phyloP scores from a whole-genome alignment of 2,329 filamentous ascomycete species.

The Xylaria sp. region DNA sequence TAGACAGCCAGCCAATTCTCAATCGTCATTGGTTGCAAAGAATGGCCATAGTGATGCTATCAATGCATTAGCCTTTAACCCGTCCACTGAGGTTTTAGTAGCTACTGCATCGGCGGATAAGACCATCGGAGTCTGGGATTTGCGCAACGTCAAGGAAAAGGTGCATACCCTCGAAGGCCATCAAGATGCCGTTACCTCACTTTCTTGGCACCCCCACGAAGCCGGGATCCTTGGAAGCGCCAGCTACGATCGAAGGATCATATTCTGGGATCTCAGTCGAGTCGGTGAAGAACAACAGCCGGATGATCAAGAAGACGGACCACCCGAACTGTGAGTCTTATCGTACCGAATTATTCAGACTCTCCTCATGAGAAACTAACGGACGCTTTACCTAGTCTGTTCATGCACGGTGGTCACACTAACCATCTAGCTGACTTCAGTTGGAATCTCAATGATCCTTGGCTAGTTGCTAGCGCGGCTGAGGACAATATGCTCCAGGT shows the following conservation, averaged over 20 bases:
- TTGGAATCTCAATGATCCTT: conserved; percentile 97
- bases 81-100: conserved; percentile 86
- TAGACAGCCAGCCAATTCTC: conserved; percentile 73
- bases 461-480: conserved; percentile 94
- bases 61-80: conserved; percentile 96
- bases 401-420: conserved; percentile 99
- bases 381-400: conserved; percentile 71
- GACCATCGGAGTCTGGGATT: conserved; percentile 93
- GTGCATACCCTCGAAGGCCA: conserved; percentile 92
- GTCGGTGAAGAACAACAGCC: conserved; percentile 94
- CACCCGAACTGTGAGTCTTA: conserved; percentile 84
- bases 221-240: conserved; percentile 88
- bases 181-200: conserved; percentile 86
- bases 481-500: conserved; percentile 98
- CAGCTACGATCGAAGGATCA: conserved; percentile 90
- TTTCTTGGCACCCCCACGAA: conserved; percentile 95
- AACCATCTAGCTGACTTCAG: conserved; percentile 97
- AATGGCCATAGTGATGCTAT: conserved; percentile 90
- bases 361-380: conserved; percentile 20
- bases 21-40: conserved; percentile 74
- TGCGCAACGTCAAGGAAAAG: conserved; percentile 89
- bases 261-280: conserved; percentile 95
- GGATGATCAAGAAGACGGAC: conserved; percentile 94
- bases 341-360: not conserved
- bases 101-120: conserved; percentile 96